Evolutionary conservation across 139 green algal species (phyloP), one percentile per base, ranked within the genome.

Genomic region (Coelastrella sp.): DNA sequence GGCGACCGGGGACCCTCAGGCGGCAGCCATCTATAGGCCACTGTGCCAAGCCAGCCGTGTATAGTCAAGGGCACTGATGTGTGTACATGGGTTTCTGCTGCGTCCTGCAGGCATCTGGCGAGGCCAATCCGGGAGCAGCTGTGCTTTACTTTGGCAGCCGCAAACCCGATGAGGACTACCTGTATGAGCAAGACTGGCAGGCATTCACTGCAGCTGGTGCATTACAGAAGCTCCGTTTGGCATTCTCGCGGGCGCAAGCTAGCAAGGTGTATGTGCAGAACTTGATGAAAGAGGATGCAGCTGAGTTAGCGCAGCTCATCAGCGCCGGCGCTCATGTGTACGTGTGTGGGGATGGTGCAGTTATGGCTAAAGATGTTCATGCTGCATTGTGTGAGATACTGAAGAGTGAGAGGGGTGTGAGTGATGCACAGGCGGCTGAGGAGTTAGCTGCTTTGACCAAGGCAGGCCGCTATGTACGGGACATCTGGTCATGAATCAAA

Each of bases 361-460:
- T 66, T 80, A 99, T 99, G 98, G 98, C 97, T 10, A 98, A 97
- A 89, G 98, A 99, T 74, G 98, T 99, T 80, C 97, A 99, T 71
- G 92, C 91, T 2, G 89, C 93, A 32, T 92, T 95, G 99, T 10
- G 59, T 73, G 59, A 10, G 4, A 17, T 87, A 20, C 19, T 91
- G 68, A 7, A 16, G 22, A 20, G 80, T 47, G 73, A 96, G n/a
- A 91, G 91, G 20, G 89, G 90, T 4, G 83, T 97, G 88, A 83
- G 77, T 22, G 89, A 59, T 58, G 87, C 83, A 19, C 90, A 94
- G 23, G 94, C 94, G 0, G 76, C 90, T 23, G 92, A 90, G 19
- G 77, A 94, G 71, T 90, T 99, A 74, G 85, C 66, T 5, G 86
- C 73, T 4, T 97, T 98, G 96, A 93, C 93, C 8, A 94, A 94